Conservation (phyloP, 176 grass and related monocot genomes). For the Ampelocalamus luodianensis region DNA sequence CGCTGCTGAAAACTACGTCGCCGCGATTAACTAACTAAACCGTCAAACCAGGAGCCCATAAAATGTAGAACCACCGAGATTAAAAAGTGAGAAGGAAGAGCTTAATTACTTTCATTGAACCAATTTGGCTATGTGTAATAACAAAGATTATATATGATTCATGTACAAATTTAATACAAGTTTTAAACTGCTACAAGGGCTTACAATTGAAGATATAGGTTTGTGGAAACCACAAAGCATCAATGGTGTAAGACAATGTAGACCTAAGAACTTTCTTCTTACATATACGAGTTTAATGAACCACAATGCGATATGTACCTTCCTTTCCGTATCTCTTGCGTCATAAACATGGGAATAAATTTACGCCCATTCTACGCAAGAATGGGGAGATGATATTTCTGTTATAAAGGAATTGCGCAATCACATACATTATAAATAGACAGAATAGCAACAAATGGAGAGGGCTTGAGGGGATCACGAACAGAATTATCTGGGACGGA, state of each 20-base stretch:
- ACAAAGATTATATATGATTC: background rate
- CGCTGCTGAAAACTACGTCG: background rate
- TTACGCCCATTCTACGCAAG: constrained; percentile 45
- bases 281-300: constrained; percentile 36
- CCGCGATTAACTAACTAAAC: constrained; percentile 43
- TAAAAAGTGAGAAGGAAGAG: background rate
- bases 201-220: no score
- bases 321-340: constrained; percentile 53
- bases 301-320: constrained; percentile 56
- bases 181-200: background rate
- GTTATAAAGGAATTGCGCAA: constrained; percentile 48
- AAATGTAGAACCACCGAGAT: background rate
- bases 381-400: constrained; percentile 46
- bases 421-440: constrained; percentile 42
- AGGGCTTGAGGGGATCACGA: background rate
- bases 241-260: background rate
- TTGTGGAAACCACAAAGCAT: background rate
- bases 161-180: background rate
- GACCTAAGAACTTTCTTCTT: constrained; percentile 34
- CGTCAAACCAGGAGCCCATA: constrained; percentile 36
- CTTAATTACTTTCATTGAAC: background rate
- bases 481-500: constrained; percentile 3
- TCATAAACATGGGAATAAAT: constrained; percentile 53
- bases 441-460: constrained; percentile 61
- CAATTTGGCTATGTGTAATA: background rate